Evolutionary conservation across 306 rosid genomes (phyloP), one percentile per base, ranked within the genome.

Genomic region (Hippophae rhamnoides): DNA sequence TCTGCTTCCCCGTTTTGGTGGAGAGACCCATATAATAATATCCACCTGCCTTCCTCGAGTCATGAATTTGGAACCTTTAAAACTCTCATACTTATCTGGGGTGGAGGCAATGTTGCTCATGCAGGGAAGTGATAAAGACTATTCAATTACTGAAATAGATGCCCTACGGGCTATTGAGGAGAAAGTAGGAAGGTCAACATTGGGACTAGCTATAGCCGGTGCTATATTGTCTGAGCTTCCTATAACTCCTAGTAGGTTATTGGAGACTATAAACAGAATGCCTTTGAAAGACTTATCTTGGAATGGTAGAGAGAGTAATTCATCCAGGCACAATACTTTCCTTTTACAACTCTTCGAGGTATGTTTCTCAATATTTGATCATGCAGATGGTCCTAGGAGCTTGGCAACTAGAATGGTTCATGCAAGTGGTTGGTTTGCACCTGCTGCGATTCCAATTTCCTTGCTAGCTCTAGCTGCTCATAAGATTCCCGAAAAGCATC

Each of bases 1-100:
- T 68, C 95, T 89, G 64, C 97, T 89, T 61, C 97, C 97, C 23
- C 95, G 95, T 41, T 89, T 83, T 58, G 85, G 97, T 0, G 95
- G 92, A 11, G 95, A 89, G 63, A 78, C 95, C 6, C 97, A 89
- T 69, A 72, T 89, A n/a, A 69, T 89, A 67, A 80, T 89, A 68
- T 79, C 97, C 10, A 79, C 97, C 1, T 70, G 81, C 72, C 95
- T 89, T 70, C 85, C 88, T 66, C 77, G 80, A 9, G 56, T 79
- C 71, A 78, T 89, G 81, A 86, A 83, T 70, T 81, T 89, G 78
- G 97, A 89, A 56, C 97, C 95, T 41, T 48, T 89, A 82, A 85
- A 83, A 68, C 89, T 89, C 41, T 84, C 92, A 3, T 86, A 69
- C 75, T 70, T 89, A 54, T 89, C 97, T 7, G 95, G 89, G 52